Conservation (phyloP, 306 rosid genomes). For the Vigna trinervia region DNA sequence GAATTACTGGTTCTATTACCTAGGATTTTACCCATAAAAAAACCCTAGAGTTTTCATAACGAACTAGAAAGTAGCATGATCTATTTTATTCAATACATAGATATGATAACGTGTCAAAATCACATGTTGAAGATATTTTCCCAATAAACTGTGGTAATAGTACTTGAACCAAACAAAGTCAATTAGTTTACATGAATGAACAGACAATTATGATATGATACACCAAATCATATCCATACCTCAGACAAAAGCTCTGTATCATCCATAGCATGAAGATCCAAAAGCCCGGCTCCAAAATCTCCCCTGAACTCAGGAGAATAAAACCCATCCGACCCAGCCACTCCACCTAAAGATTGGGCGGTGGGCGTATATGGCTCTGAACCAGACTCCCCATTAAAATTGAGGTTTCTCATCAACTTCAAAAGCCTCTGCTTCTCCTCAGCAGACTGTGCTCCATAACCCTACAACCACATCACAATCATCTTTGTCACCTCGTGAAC, state of each 20-base stretch:
- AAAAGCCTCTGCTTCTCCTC: conserved; percentile 97
- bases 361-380: conserved; percentile 76
- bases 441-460: conserved; percentile 96
- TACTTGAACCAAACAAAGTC: conserved; percentile 3
- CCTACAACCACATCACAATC: conserved; percentile 56
- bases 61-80: neutral
- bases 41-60: conserved; percentile 26
- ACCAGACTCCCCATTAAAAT: conserved; percentile 90
- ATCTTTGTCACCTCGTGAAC: conserved; percentile 39
- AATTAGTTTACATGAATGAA: conserved; percentile 17
- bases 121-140: conserved; percentile 19
- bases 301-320: conserved; percentile 91
- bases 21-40: conserved; percentile 6
- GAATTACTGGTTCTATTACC: conserved; percentile 4
- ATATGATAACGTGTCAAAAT: neutral
- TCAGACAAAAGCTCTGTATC: conserved; percentile 94
- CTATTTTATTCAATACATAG: conserved; percentile 8
- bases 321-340: conserved; percentile 69
- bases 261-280: conserved; percentile 99
- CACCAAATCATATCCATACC: conserved; percentile 63
- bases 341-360: conserved; percentile 70
- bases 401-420: conserved; percentile 92
- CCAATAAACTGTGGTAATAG: conserved; percentile 11
- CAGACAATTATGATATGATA: conserved; percentile 1
- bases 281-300: conserved; percentile 97